Evolutionary conservation across 768 basidiomycete genomes (phyloP), one percentile per base, ranked within the genome.

Genomic region (Hericium rajendrae): DNA sequence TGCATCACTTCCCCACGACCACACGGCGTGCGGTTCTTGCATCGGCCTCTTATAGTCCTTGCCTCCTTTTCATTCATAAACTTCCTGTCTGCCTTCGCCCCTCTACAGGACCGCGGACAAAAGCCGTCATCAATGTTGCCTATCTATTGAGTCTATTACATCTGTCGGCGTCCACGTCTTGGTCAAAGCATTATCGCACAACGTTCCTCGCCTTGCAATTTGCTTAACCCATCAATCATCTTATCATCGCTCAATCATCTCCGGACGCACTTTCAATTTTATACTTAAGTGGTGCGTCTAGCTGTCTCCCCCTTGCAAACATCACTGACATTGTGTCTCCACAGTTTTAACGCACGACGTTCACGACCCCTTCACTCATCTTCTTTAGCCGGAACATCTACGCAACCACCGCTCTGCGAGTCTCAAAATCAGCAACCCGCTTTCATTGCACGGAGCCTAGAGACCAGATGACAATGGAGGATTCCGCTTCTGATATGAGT

Each of bases 341-440:
- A 40, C 53, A 79, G 81, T 80, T 79, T 32, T 79, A 60, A 86
- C 86, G 84, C 81, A 80, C 79, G 78, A 80, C 74, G 77, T 79
- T 77, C 73, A 78, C 81, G 77, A 72, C 79, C 43, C 66, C 68
- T 75, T 56, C 63, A 63, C 74, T 74, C 79, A 61, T 74, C 73
- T 67, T 65, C 65, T 65, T 59, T 66, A 60, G 53, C 60, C 59
- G 62, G 62, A 70, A 57, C 70, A 72, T 68, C 67, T 73, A 61
- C 50, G 41, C 61, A 46, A 54, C 72, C 57, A 64, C 70, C 54
- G 67, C 73, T 40, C 67, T 71, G 56, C 71, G 70, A 66, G 65
- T 22, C 53, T 52, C 66, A 61, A 56, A 57, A 59, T 20, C 57
- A 26, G 50, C 56, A 68, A 68, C 57, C 65, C 69, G 72, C 49